Percentiles rank a stretch among this genome's conserved stretches.
Evolutionary conservation across 139 green algal genomes (phyloP).

Genomic region (Trebouxia sp.): DNA sequence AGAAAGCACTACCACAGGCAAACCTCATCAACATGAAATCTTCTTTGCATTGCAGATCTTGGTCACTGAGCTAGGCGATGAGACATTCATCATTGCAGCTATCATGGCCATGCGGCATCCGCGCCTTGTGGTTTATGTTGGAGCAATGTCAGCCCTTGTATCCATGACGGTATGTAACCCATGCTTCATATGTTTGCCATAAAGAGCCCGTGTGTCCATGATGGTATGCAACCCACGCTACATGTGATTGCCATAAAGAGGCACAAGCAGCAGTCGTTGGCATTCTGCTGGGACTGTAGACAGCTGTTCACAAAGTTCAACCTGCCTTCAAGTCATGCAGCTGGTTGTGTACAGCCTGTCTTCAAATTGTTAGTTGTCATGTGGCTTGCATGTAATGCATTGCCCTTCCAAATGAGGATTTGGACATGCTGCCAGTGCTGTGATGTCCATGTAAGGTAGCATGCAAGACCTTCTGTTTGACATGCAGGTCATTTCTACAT

Average conservation of each 20-base stretch:
- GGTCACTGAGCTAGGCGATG: constrained; percentile 54
- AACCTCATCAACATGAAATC: not conserved
- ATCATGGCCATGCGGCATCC: constrained; percentile 54
- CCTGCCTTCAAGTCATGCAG: too few relatives aligned
- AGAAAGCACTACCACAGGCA: not conserved
- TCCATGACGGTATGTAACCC: constrained; percentile 48
- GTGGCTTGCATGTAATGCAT: too few relatives aligned
- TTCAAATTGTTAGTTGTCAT: too few relatives aligned
- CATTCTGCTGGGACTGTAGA: too few relatives aligned
- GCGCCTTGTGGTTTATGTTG: constrained; percentile 41
- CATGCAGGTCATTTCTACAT: constrained; percentile 50
- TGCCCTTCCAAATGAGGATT: too few relatives aligned
- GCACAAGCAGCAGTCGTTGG: not conserved
- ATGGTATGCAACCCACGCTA: not conserved
- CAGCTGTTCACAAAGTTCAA: too few relatives aligned
- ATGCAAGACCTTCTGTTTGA: not conserved
- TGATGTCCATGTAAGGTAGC: too few relatives aligned
- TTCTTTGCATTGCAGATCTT: constrained; percentile 43
- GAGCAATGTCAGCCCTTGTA: constrained; percentile 43
- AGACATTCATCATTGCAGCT: constrained; percentile 62
- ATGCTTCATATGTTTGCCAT: not conserved
- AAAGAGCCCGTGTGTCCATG: not conserved
- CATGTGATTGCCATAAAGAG: not conserved
- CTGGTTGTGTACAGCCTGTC: too few relatives aligned
- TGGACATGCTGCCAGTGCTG: too few relatives aligned